A percentile compares a stretch with the other conserved stretches of the same genome.
Evolutionary conservation across 2,329 filamentous ascomycete species (phyloP).

Genomic region (Fusarium sp.): DNA sequence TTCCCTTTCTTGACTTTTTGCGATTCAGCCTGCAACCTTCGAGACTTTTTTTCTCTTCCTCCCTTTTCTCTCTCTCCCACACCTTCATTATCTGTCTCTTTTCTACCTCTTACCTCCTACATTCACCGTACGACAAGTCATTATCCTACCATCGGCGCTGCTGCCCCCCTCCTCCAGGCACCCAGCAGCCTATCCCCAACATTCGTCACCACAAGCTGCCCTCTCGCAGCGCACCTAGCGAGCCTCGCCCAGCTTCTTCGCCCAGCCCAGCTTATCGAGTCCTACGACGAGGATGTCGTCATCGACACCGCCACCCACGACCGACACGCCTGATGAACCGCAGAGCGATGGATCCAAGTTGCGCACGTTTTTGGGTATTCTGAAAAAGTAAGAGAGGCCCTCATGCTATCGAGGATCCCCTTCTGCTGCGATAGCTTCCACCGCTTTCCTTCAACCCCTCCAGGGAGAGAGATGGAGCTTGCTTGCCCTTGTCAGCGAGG

Average conservation of each 20-base stretch:
- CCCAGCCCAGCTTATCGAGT: conserved; percentile 15
- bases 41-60: conserved; percentile 23
- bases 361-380: conserved; percentile 86
- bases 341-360: conserved; percentile 88
- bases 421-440: conserved; percentile 28
- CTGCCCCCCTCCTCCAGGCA: not conserved
- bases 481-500: conserved; percentile 21
- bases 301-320: conserved; percentile 49
- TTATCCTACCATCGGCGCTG: conserved; percentile 1
- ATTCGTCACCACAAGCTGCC: not conserved
- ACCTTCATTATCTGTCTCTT: not conserved
- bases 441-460: conserved; percentile 9
- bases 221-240: not conserved
- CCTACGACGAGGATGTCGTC: conserved; percentile 51
- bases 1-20: conserved; percentile 40
- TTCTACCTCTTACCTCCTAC: not conserved
- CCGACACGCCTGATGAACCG: conserved; percentile 56
- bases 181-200: not conserved
- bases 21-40: conserved; percentile 42
- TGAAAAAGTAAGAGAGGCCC: conserved; percentile 78
- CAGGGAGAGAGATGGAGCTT: conserved; percentile 2
- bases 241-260: not conserved
- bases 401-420: conserved; percentile 2
- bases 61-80: conserved; percentile 9
- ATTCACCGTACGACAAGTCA: not conserved